These are phyloP conservation scores for Liriodendron chinense DNA, from an alignment of 164 flowering plant species.

Conservation along the genomic window DNA sequence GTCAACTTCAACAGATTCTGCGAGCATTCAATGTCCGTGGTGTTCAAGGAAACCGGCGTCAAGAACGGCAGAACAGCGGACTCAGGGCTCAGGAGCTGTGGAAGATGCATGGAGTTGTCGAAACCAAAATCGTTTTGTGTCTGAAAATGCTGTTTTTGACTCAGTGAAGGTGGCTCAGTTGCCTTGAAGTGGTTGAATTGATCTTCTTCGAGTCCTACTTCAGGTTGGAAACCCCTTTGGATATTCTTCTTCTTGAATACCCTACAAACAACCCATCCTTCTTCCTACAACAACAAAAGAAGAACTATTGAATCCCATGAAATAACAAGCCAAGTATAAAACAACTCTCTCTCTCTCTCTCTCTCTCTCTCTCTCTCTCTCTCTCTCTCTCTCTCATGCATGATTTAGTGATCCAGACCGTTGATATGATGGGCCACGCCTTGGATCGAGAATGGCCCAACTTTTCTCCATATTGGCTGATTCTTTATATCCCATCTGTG, in stretches of 20 bases:
- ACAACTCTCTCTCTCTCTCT: no score
- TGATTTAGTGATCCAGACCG: no score
- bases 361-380: no score
- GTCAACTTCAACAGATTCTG: slow-evolving; percentile 37
- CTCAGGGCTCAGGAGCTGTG: slow-evolving; percentile 51
- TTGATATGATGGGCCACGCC: no score
- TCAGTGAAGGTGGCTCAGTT: slow-evolving; percentile 15
- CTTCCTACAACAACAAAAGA: slow-evolving; percentile 44
- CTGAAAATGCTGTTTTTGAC: slow-evolving; percentile 28
- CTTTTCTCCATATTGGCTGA: not conserved
- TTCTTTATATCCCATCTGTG: not conserved
- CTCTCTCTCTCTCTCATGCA: no score
- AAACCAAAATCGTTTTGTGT: slow-evolving; percentile 26
- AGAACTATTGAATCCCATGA: not conserved
- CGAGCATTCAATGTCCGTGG: slow-evolving; percentile 46
- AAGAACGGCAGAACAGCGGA: slow-evolving; percentile 24
- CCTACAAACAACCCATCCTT: slow-evolving; percentile 88
- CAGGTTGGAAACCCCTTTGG: slow-evolving; percentile 33
- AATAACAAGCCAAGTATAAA: not conserved
- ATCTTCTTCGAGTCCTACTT: slow-evolving; percentile 25
- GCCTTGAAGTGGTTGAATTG: slow-evolving; percentile 23
- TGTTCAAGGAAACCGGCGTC: slow-evolving; percentile 27
- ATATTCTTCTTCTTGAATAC: slow-evolving; percentile 69
- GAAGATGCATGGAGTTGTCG: slow-evolving; percentile 67
- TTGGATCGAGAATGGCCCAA: no score